Percentiles rank a stretch among this genome's conserved stretches.
Evolutionary conservation across 1,284 basidiomycete species (phyloP).

Genomic region (Ustilago shanxiensis): DNA sequence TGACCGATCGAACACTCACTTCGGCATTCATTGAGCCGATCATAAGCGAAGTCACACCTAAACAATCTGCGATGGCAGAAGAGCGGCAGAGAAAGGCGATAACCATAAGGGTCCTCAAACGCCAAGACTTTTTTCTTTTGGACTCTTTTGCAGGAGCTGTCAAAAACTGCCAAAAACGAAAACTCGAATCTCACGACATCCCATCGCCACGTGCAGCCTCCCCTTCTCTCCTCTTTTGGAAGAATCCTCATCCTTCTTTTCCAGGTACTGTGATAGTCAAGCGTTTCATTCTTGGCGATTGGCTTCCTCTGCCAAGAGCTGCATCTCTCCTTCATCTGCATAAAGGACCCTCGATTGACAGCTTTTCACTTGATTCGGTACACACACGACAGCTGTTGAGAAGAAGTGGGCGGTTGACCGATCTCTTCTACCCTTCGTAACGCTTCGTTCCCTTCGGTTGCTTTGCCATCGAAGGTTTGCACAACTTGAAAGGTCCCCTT

Average conservation of each 20-base stretch:
- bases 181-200: conserved; percentile 13
- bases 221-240: background rate
- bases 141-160: conserved; percentile 6
- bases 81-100: background rate
- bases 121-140: conserved; percentile 17
- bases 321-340: no score
- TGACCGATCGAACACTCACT: no score
- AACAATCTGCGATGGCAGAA: background rate
- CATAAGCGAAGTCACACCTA: background rate
- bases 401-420: no score
- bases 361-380: no score
- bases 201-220: conserved; percentile 4
- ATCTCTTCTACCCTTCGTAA: no score
- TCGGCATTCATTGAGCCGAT: background rate
- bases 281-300: background rate
- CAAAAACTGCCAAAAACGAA: conserved; percentile 8
- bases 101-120: conserved; percentile 11
- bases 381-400: background rate
- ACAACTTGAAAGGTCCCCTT: no score
- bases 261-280: background rate
- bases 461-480: no score
- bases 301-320: no score
- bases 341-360: no score
- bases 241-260: background rate
- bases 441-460: no score